Percentiles rank a stretch among this genome's conserved stretches.
Evolutionary conservation across 192 early-diverging fungal species (phyloP).

Genomic region (Oehlia diaphana): DNA sequence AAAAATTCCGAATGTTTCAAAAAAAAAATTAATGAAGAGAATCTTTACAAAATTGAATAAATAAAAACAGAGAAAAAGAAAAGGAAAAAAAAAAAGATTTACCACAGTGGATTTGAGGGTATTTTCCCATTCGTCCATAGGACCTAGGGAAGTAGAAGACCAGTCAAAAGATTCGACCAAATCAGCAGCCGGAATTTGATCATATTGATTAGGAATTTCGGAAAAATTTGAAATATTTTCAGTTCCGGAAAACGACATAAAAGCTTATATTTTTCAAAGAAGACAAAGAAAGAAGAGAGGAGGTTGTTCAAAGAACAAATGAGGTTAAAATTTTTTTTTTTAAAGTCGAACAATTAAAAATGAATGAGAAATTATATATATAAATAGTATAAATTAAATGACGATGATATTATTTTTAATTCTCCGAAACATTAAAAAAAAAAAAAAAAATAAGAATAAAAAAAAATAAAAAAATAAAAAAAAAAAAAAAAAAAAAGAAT

Average conservation of each 20-base stretch:
- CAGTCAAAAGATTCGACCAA: conserved; percentile 36
- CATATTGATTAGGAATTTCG: neutral
- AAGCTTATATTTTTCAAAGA: neutral
- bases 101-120: conserved; percentile 23
- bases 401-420: too few species aligned
- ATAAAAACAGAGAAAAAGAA: neutral
- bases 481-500: too few species aligned
- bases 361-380: too few species aligned
- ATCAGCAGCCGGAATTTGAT: conserved; percentile 22
- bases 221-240: neutral
- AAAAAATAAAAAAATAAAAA: too few species aligned
- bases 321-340: too few species aligned
- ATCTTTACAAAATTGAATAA: too few species aligned
- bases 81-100: neutral
- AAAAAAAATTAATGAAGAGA: neutral
- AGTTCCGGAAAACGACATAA: conserved; percentile 1
- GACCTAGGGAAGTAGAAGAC: conserved; percentile 38
- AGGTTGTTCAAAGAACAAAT: neutral
- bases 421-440: too few species aligned
- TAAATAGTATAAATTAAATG: too few species aligned
- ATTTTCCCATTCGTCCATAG: conserved; percentile 32
- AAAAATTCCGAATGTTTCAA: neutral
- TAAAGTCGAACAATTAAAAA: too few species aligned
- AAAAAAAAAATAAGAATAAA: too few species aligned
- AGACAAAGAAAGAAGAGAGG: neutral